Evolutionary conservation across 805 yeast genomes (phyloP), one percentile per base, ranked within the genome.

Genomic region (Kluyveromyces siamensis): DNA sequence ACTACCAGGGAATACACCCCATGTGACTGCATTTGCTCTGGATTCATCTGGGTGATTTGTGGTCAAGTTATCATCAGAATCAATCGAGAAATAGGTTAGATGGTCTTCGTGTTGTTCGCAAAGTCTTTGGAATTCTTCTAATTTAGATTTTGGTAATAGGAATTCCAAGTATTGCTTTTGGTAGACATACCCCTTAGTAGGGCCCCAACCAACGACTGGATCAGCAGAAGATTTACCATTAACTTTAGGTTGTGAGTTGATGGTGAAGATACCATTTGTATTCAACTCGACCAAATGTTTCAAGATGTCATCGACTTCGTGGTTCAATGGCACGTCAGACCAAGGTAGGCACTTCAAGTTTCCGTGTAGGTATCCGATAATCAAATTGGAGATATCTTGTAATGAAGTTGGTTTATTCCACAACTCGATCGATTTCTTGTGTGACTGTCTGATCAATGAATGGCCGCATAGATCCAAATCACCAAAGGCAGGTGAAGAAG

Each of bases 1-100:
- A 61, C 84, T 84, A 37, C 96, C 96, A 27, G 98, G 97, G 80
- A 87, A 89, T 48, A 90, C 88, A 54, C 98, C 98, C 98, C 98
- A 91, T 17, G 98, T 91, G 49, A 91, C 97, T 8, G 98, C 96
- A 62, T 87, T 90, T 54, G 95, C 89, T 52, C 81, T 84, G 37
- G 72, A 61, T 50, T 82, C 87, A 41, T 78, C 81, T 21, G 76
- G 76, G 44, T 88, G 80, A 66, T 90, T 90, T 45, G 95, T 79
- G 17, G 63, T 48, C 43, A 89, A 71, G 40, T 79, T 67, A 40
- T 77, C 80, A 2, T 79, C 76, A 35, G 69, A 61, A 57, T 77
- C 77, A 56, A 87, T 88, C 5, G 90, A 83, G 62, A 88, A 90
- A 68, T 79, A 91, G 3, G 96, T 82, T 56, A 90, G 72, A 41